phyloP scores from a whole-genome alignment of 495 filamentous ascomycete genomes.

The Trichoderma reesei region DNA sequence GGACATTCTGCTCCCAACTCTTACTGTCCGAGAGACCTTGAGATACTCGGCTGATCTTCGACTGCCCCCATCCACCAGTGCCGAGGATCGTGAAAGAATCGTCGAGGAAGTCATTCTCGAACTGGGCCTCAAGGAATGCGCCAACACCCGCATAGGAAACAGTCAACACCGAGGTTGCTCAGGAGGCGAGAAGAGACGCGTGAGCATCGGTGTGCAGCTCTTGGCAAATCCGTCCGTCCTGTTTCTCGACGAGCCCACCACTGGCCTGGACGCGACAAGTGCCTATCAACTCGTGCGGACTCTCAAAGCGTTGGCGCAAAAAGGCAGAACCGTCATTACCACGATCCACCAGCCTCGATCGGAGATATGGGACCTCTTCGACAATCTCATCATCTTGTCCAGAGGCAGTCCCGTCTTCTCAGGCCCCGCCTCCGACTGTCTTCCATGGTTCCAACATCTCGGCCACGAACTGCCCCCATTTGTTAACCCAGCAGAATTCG shows the following conservation, averaged over 20 bases:
- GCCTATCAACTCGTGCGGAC: slow-evolving; percentile 65
- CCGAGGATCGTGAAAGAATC: slow-evolving; percentile 45
- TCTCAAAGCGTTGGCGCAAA: slow-evolving; percentile 51
- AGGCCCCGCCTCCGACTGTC: slow-evolving; percentile 40
- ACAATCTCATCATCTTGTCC: slow-evolving; percentile 54
- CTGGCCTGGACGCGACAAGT: slow-evolving; percentile 63
- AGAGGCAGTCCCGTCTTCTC: slow-evolving; percentile 56
- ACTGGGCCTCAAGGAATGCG: slow-evolving; percentile 63
- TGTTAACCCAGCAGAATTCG: slow-evolving; percentile 63
- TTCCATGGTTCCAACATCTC: slow-evolving; percentile 47
- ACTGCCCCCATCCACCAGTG: slow-evolving; percentile 49
- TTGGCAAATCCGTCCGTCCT: slow-evolving; percentile 64
- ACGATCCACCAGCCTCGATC: slow-evolving; percentile 67
- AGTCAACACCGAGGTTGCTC: slow-evolving; percentile 61
- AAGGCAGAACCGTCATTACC: slow-evolving; percentile 59
- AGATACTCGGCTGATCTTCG: slow-evolving; percentile 61
- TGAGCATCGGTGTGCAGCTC: slow-evolving; percentile 65
- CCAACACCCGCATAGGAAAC: slow-evolving; percentile 59
- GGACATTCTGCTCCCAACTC: slow-evolving; percentile 56
- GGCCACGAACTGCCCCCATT: slow-evolving; percentile 53
- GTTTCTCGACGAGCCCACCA: slow-evolving; percentile 69
- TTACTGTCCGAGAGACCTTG: slow-evolving; percentile 66
- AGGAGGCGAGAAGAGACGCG: slow-evolving; percentile 65
- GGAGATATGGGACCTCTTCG: slow-evolving; percentile 67
- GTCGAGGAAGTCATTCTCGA: slow-evolving; percentile 68